These are phyloP conservation scores for Boletus rufocinnamomeus DNA, from an alignment of 768 basidiomycete genomes.

Conservation along the genomic window DNA sequence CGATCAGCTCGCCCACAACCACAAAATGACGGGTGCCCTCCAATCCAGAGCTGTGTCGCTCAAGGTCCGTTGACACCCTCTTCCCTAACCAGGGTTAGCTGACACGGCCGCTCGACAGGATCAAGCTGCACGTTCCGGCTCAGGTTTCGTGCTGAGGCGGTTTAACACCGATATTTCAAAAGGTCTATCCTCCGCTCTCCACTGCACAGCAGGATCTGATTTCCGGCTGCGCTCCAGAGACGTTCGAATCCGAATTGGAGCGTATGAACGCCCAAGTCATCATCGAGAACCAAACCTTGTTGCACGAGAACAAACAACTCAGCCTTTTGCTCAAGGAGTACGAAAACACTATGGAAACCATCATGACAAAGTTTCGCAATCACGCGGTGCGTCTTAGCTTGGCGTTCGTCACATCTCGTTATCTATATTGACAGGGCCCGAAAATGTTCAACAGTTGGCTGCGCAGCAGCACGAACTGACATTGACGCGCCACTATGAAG, in stretches of 20 bases:
- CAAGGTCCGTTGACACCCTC: conserved; percentile 53
- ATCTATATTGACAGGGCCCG: conserved; percentile 12
- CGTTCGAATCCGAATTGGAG: conserved; percentile 91
- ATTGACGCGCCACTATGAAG: conserved; percentile 87
- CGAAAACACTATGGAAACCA: conserved; percentile 90
- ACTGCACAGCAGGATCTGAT: conserved; percentile 15
- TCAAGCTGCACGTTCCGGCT: conserved; percentile 70
- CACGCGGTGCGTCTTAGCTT: conserved; percentile 67
- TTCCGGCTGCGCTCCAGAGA: conserved; percentile 53
- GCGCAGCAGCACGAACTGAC: conserved; percentile 89
- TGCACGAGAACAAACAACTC: conserved; percentile 96
- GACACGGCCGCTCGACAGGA: conserved; percentile 43
- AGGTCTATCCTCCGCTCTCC: conserved; percentile 45
- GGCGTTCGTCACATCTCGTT: background rate
- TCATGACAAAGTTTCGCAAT: conserved; percentile 94
- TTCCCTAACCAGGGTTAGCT: conserved; percentile 12
- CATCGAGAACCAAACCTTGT: conserved; percentile 89
- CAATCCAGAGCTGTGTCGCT: conserved; percentile 69
- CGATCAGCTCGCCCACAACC: conserved; percentile 81
- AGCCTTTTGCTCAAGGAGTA: conserved; percentile 89
- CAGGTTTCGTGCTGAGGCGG: conserved; percentile 77
- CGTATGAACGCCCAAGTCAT: conserved; percentile 85
- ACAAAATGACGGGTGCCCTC: conserved; percentile 67
- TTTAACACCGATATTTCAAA: conserved; percentile 88
- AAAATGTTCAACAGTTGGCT: conserved; percentile 58